Percentiles rank a stretch among this genome's conserved stretches.
Conservation (phyloP, 116 monocot genomes). For the Cymodocea nodosa region DNA sequence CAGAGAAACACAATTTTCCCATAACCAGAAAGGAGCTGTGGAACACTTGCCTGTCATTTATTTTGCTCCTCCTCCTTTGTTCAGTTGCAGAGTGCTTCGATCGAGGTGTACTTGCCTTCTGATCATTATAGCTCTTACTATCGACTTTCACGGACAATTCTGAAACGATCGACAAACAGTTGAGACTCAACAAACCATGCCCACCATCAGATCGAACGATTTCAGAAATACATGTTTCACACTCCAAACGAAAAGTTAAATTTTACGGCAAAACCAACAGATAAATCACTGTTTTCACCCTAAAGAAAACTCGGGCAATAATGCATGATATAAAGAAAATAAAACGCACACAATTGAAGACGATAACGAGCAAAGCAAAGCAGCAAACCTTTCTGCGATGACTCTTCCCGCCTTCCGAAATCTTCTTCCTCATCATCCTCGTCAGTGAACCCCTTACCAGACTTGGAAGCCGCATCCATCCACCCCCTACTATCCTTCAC, state of each 20-base stretch:
- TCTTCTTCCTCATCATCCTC: slow-evolving; percentile 59
- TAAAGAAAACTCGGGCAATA: neutral
- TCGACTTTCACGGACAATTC: slow-evolving; percentile 34
- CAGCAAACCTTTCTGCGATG: slow-evolving; percentile 42
- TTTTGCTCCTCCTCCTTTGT: slow-evolving; percentile 81
- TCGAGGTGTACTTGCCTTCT: slow-evolving; percentile 46
- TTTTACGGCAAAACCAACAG: no score
- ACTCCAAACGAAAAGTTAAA: no score
- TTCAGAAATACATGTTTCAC: no score
- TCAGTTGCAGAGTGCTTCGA: slow-evolving; percentile 89
- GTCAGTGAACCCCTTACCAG: slow-evolving; percentile 45
- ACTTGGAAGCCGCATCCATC: slow-evolving; percentile 53
- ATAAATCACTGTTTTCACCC: neutral
- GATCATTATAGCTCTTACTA: slow-evolving; percentile 27
- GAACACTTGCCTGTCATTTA: slow-evolving; percentile 56
- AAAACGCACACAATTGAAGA: neutral
- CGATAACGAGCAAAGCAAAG: neutral
- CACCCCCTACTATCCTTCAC: slow-evolving; percentile 17
- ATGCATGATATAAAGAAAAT: neutral
- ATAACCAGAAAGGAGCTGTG: neutral
- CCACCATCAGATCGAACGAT: no score
- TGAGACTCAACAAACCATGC: no score
- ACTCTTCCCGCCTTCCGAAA: slow-evolving; percentile 30
- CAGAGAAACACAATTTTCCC: neutral
- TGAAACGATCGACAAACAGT: neutral